These are phyloP conservation scores for Fusarium sp. DNA, from an alignment of 2,329 filamentous ascomycete genomes.

Conservation along the genomic window DNA sequence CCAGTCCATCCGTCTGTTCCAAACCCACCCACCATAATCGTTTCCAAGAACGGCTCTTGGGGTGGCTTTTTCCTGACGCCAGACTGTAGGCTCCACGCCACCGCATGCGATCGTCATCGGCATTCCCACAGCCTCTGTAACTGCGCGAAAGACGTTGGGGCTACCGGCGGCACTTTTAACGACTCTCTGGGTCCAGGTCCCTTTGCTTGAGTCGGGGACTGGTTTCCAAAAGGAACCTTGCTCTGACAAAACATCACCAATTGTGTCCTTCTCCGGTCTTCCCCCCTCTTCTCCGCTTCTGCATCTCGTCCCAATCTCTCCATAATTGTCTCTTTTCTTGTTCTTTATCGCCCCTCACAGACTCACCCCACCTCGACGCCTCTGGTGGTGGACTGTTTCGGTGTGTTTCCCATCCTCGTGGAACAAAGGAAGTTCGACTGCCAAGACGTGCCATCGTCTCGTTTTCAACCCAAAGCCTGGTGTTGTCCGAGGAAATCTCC, in stretches of 20 bases:
- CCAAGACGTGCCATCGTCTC: slow-evolving; percentile 16
- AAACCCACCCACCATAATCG: slow-evolving; percentile 11
- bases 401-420: slow-evolving; percentile 15
- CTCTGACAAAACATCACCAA: slow-evolving; percentile 26
- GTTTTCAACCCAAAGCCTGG: slow-evolving; percentile 2
- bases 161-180: slow-evolving; percentile 25
- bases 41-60: slow-evolving; percentile 31
- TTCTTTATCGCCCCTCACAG: slow-evolving; percentile 24
- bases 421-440: slow-evolving; percentile 36
- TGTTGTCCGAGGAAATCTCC: not conserved
- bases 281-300: slow-evolving; percentile 26
- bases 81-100: slow-evolving; percentile 37
- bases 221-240: slow-evolving; percentile 16
- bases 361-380: slow-evolving; percentile 29
- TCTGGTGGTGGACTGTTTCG: slow-evolving; percentile 30
- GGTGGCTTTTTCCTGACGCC: slow-evolving; percentile 31
- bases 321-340: slow-evolving; percentile 23
- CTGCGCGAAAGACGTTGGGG: slow-evolving; percentile 31
- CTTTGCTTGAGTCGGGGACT: slow-evolving; percentile 3
- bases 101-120: slow-evolving; percentile 44
- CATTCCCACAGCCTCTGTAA: slow-evolving; percentile 32
- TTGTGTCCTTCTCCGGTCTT: slow-evolving; percentile 22
- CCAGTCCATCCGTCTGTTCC: not conserved
- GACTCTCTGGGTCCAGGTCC: slow-evolving; percentile 4
- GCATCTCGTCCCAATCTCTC: slow-evolving; percentile 29